Evolutionary conservation across 2,329 filamentous ascomycete species (phyloP).

Genomic region (Pleurostoma richardsiae): DNA sequence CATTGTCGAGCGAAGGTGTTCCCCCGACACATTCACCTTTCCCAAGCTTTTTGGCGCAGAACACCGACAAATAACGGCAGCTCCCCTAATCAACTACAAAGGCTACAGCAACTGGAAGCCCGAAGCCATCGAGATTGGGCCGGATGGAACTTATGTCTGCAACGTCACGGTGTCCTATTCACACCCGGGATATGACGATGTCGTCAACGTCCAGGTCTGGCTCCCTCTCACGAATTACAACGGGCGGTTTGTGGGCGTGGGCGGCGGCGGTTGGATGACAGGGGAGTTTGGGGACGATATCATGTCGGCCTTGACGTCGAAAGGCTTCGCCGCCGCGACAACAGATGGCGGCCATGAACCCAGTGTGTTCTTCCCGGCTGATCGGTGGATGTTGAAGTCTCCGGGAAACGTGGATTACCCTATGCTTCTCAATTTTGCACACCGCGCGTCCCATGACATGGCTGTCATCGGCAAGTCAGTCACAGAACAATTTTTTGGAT

Average conservation of each 20-base stretch:
- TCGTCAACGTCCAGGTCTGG: conserved; percentile 3
- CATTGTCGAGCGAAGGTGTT: no score
- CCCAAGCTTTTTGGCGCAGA: no score
- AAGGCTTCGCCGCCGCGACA: conserved; percentile 16
- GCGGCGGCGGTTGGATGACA: background rate
- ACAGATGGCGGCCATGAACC: conserved; percentile 16
- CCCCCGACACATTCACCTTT: no score
- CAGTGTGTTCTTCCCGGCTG: conserved; percentile 1
- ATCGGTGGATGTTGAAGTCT: conserved; percentile 5
- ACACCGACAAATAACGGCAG: no score
- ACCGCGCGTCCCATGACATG: no score
- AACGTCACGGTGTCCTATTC: conserved; percentile 4
- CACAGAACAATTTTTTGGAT: conserved; percentile 40
- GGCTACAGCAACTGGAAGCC: no score
- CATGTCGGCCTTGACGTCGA: conserved; percentile 12
- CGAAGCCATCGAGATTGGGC: no score
- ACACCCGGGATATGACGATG: conserved; percentile 2
- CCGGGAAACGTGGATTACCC: conserved; percentile 11
- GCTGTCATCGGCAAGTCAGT: conserved; percentile 37
- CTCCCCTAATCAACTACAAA: no score
- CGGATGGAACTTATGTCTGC: background rate
- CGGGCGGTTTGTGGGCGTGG: background rate
- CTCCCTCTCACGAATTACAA: conserved; percentile 1
- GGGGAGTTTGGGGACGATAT: conserved; percentile 6
- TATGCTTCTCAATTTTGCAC: conserved; percentile 2